Evolutionary conservation across 306 rosid genomes (phyloP), one percentile per base, ranked within the genome.

Genomic region (Pterocarpus macrocarpus): DNA sequence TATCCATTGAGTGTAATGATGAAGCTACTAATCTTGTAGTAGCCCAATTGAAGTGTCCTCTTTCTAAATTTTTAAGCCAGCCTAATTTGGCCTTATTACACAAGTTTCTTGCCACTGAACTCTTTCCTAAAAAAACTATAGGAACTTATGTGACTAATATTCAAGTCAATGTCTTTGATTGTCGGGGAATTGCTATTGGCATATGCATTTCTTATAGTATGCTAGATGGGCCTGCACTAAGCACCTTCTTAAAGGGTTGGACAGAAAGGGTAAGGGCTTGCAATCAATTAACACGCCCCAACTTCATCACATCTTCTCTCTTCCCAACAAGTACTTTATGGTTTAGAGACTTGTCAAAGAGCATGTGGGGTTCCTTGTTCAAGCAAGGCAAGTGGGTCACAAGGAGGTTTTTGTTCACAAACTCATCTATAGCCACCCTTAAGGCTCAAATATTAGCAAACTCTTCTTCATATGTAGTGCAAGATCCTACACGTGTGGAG

Each of bases 161-260:
- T 49, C 92, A 88, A 52, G 89, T 79, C 3, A 90, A 68, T 8
- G 10, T 80, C 7, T 90, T 92, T 35, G 63, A 71, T 35, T 88
- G 95, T 45, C 91, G 92, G 2, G 92, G 91, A 43, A 69, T 90
- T 39, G 89, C 90, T 7, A 76, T 90, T 7, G 87, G 90, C 7
- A 3, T 80, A 4, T 79, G 83, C 58, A 39, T 85, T 10, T 83
- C 89, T 5, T 93, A 92, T 69, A 87, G 77, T 81, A 10, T 85
- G 4, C 61, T 79, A 0, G 97, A 89, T 70, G 90, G 86, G 5
- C 69, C 81, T 63, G 81, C 92, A 17, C 5, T 85, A 2, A 58
- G 88, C 44, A 53, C 30, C 0, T 90, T 92, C 78, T 32, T 92
- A 1, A 86, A 81, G 34, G 57, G 39, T 7, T 90, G 93, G 93